These are phyloP conservation scores for Lachnellula cervina DNA, from an alignment of 2,329 filamentous ascomycete genomes.

Conservation along the genomic window DNA sequence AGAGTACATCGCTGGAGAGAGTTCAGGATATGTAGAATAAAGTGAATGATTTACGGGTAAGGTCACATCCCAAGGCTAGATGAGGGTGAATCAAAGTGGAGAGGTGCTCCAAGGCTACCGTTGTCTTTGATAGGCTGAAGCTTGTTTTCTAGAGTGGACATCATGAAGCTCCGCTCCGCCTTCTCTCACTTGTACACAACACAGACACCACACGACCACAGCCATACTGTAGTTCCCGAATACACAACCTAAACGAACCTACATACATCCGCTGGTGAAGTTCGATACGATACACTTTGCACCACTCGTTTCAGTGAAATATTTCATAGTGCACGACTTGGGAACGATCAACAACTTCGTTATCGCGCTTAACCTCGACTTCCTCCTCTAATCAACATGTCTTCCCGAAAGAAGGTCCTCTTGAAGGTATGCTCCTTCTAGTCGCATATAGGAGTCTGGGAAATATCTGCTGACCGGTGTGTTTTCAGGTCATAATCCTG, in stretches of 20 bases:
- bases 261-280: not conserved
- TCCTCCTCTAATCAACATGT: slow-evolving; percentile 37
- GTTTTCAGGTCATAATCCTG: slow-evolving; percentile 85
- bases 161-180: not conserved
- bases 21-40: not conserved
- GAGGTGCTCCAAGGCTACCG: not conserved
- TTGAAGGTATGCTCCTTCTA: slow-evolving; percentile 50
- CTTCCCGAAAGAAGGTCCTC: slow-evolving; percentile 62
- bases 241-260: not conserved
- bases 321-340: not conserved
- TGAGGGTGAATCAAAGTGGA: not conserved
- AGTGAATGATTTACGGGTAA: not conserved
- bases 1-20: slow-evolving; percentile 1
- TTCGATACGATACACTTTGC: not conserved
- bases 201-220: not conserved
- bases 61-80: not conserved
- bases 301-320: not conserved
- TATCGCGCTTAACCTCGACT: slow-evolving; percentile 19
- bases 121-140: slow-evolving; percentile 5
- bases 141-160: not conserved
- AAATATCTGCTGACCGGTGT: slow-evolving; percentile 3
- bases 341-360: slow-evolving; percentile 7
- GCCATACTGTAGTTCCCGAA: not conserved
- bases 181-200: not conserved
- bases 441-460: not conserved